A percentile compares a stretch with the other conserved stretches of the same genome.
Evolutionary conservation across 208 protist species (phyloP).

Genomic region (Naegleria lovaniensis): DNA sequence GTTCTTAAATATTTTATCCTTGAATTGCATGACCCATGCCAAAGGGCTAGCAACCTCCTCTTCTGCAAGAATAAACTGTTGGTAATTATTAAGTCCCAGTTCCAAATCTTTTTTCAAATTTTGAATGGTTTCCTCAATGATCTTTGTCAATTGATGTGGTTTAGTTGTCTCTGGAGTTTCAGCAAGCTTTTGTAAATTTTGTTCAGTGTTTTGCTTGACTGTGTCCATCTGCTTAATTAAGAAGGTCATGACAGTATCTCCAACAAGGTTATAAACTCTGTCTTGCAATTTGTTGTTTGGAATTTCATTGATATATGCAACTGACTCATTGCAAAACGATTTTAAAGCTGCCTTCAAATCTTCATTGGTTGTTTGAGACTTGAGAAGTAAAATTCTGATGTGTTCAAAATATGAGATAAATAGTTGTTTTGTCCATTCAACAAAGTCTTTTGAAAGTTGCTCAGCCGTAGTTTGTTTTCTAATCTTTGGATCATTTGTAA

Average conservation of each 20-base stretch:
- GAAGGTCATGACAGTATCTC: background rate
- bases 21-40: background rate
- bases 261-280: background rate
- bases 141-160: background rate
- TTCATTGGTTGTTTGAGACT: background rate
- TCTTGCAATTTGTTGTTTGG: background rate
- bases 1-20: background rate
- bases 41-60: background rate
- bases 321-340: background rate
- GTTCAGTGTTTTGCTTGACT: background rate
- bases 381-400: background rate
- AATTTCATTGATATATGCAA: background rate
- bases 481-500: background rate
- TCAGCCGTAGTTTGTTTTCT: background rate
- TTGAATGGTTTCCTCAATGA: background rate
- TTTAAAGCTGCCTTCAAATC: background rate
- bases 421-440: background rate
- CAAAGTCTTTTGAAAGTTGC: background rate
- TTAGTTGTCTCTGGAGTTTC: background rate
- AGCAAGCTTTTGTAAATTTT: background rate
- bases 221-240: background rate
- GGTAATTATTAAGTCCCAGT: background rate
- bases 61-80: background rate
- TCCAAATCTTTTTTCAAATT: background rate
- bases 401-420: background rate